Base-by-base conservation (phyloP, 305 asterid species). In the Withania somnifera region DNA sequence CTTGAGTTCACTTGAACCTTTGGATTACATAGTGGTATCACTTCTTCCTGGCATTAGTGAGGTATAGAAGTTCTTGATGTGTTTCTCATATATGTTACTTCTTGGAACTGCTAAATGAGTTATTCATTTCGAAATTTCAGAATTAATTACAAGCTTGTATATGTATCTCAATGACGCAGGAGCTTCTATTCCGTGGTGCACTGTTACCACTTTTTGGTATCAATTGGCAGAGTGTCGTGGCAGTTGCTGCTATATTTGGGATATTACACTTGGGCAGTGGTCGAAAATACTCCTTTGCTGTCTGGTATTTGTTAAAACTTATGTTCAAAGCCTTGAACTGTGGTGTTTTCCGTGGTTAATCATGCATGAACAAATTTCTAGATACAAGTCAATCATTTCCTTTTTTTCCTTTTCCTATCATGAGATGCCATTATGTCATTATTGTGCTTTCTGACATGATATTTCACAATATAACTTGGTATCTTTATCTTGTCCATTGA, bases 171-270 rank as follows among this genome's bases (percentile, higher is more conserved):
- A 68, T 30, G 24, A 56, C 28, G 36, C 89, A 95, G 99, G 98
- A 94, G 85, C 90, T 92, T 79, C 95, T 94, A 52, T 94, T 95
- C 86, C 99, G 95, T 13, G 98, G 99, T 73, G 94, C 97, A 13
- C 60, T 95, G 38, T 77, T 95, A 83, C 98, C 99, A 50, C 88
- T 93, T 68, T 84, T 92, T 82, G 98, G 97, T 34, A 73, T 81
- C 80, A 88, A 87, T 50, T 88, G 87, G 92, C 45, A 75, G 52
- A 90, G 93, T 79, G 89, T 88, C 69, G 38, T 88, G 26, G 90
- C 87, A 3, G 94, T 90, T 88, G 97, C 93, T 51, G 91, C 92
- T 6, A 84, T 95, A 61, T 95, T 95, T 68, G 98, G 99, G 83
- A 83, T 89, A 47, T 83, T 95, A 51, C 99, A 95, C 87, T 73